These are phyloP conservation scores for Candida buenavistaensis DNA, from an alignment of 1,139 yeast species.

Conservation along the genomic window DNA sequence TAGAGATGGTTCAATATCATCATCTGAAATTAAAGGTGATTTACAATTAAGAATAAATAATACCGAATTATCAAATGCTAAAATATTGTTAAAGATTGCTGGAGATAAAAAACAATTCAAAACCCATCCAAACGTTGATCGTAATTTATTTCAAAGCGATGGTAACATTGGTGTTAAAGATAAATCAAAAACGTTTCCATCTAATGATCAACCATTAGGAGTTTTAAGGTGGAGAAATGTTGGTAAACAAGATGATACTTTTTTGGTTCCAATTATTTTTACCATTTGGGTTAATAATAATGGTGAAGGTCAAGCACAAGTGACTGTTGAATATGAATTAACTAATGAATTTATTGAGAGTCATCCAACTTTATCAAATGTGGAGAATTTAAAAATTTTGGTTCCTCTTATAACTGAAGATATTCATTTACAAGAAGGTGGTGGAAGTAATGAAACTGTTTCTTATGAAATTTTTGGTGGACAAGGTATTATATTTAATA, in stretches of 20 bases:
- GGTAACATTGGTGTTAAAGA: slow-evolving; percentile 75
- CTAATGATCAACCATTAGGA: slow-evolving; percentile 86
- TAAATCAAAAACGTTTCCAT: slow-evolving; percentile 77
- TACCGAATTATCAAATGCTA: slow-evolving; percentile 63
- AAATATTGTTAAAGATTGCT: slow-evolving; percentile 55
- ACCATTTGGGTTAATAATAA: slow-evolving; percentile 79
- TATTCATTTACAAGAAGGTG: slow-evolving; percentile 52
- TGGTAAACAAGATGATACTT: slow-evolving; percentile 58
- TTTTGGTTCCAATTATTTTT: slow-evolving; percentile 68
- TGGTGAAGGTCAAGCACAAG: slow-evolving; percentile 60
- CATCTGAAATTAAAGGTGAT: slow-evolving; percentile 87
- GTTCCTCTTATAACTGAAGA: slow-evolving; percentile 66
- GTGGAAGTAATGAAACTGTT: slow-evolving; percentile 40
- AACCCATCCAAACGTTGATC: slow-evolving; percentile 96
- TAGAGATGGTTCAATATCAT: slow-evolving; percentile 78
- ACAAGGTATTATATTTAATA: slow-evolving; percentile 59
- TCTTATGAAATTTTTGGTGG: slow-evolving; percentile 53
- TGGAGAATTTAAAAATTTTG: slow-evolving; percentile 59
- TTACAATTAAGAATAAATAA: slow-evolving; percentile 85
- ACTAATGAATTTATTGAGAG: slow-evolving; percentile 37
- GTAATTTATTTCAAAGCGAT: slow-evolving; percentile 57
- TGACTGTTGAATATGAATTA: slow-evolving; percentile 87
- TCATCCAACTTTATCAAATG: slow-evolving; percentile 32
- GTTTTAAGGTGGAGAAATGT: slow-evolving; percentile 88
- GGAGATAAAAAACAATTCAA: slow-evolving; percentile 67